Evolutionary conservation across 345 rosid species (phyloP), one percentile per base, ranked within the genome.

Genomic region (Laguncularia racemosa): DNA sequence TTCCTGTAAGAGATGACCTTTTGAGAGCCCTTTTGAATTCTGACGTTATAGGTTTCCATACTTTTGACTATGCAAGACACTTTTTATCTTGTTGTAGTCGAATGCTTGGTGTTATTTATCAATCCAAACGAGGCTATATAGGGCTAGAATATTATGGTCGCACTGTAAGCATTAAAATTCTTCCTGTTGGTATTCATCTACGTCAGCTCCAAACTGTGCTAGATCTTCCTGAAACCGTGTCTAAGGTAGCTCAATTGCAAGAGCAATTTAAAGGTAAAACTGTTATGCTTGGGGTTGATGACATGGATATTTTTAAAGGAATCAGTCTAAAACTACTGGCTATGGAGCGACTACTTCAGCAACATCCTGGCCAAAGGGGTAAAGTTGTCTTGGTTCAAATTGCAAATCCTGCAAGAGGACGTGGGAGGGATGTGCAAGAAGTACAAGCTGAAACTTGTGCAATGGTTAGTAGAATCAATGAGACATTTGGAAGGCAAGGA

Each of bases 281-380:
- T 21, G 89, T 91, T 48, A 54, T 91, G 78, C 89, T 91, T 0
- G 96, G 97, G 48, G 97, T 91, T 0, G 97, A 91, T 69, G 97
- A 91, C 69, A 91, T 91, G 97, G 97, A 91, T 77, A 85, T 91
- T 50, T 91, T 91, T 49, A 91, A 91, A 68, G 97, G 96, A 59
- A 88, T 91, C 62, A 91, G 96, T 68, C 73, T 91, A 72, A 91
- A 91, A 50, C 93, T 92, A 46, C 68, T 92, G 79, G 98, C 98
- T 15, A 83, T 92, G 96, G 98, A 89, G 60, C 97, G 86, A 56
- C 75, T 89, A 69, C 93, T 92, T 51, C 65, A 59, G 15, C 95
- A 89, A 62, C 95, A 83, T 73, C 89, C 82, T 0, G 80, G 72
- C 13, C 83, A 76, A 62, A 68, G 71, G 56, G 91, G 95, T 33